phyloP scores from a whole-genome alignment of 768 basidiomycete species.

The Clavaria fumosa region DNA sequence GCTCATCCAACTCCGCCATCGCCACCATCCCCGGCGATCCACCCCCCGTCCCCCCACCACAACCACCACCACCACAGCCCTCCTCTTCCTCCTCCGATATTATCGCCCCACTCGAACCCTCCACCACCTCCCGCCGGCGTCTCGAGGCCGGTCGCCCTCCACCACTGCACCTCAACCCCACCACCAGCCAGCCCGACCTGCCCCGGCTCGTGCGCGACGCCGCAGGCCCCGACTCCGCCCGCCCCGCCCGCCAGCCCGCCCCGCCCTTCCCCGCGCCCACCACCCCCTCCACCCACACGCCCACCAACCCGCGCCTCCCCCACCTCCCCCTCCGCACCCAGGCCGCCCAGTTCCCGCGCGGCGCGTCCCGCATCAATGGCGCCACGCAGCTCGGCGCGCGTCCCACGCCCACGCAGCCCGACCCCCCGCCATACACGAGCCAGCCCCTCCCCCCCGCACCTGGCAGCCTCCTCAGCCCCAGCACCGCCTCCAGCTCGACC shows the following conservation, averaged over 20 bases:
- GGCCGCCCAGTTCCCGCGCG: too few relatives aligned
- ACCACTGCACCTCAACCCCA: too few relatives aligned
- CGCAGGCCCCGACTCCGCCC: too few relatives aligned
- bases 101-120: slow-evolving; percentile 23
- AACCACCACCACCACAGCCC: slow-evolving; percentile 36
- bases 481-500: slow-evolving; percentile 25
- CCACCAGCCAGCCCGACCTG: too few relatives aligned
- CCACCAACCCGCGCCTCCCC: too few relatives aligned
- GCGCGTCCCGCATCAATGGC: too few relatives aligned
- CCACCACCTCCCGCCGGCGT: too few relatives aligned
- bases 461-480: slow-evolving; percentile 28
- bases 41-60: slow-evolving; percentile 24
- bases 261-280: too few relatives aligned
- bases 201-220: too few relatives aligned
- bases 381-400: slow-evolving; percentile 21
- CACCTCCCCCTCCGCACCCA: too few relatives aligned
- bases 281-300: slow-evolving; percentile 24
- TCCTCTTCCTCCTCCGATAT: slow-evolving; percentile 49
- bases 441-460: slow-evolving; percentile 30
- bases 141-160: too few relatives aligned
- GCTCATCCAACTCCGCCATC: slow-evolving; percentile 11
- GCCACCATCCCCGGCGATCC: slow-evolving; percentile 23
- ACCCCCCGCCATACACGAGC: slow-evolving; percentile 29
- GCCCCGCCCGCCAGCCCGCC: slow-evolving; percentile 48
- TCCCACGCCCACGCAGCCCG: slow-evolving; percentile 44